phyloP scores from a whole-genome alignment of 257 asterid species.

The Haberlea rhodopensis region DNA sequence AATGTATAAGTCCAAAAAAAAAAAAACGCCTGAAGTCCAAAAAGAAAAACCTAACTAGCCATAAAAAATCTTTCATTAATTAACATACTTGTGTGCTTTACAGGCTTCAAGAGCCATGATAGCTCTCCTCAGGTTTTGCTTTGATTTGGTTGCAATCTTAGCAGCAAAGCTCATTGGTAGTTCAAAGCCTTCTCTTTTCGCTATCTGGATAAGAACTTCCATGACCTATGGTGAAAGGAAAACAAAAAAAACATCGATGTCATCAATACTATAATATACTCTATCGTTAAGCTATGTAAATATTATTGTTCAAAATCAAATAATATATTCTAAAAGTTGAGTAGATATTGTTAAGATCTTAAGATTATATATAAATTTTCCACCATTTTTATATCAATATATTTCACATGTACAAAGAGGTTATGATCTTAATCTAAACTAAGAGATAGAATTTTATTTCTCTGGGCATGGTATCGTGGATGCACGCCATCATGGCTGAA shows the following conservation, averaged over 20 bases:
- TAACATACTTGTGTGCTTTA: constrained; percentile 71
- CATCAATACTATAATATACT: neutral
- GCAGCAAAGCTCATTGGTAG: constrained; percentile 71
- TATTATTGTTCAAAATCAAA: neutral
- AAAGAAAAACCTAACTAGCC: neutral
- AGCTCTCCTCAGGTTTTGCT: constrained; percentile 73
- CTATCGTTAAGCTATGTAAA: neutral
- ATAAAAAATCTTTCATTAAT: constrained; percentile 1
- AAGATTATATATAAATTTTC: neutral
- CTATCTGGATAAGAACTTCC: constrained; percentile 77
- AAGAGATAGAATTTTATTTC: no score
- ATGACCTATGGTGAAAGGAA: constrained; percentile 40
- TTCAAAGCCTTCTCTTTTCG: constrained; percentile 72
- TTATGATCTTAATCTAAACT: no score
- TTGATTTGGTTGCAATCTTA: constrained; percentile 70
- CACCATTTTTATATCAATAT: no score
- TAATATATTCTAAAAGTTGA: neutral
- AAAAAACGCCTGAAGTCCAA: no score
- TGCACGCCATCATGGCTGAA: no score
- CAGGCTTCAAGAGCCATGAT: constrained; percentile 94
- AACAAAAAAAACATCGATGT: constrained; percentile 5
- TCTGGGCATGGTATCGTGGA: neutral
- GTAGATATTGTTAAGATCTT: neutral
- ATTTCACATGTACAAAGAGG: no score
- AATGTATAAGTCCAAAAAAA: constrained; percentile 13